Conservation (phyloP, 768 basidiomycete species). For the Mycena kentingensis region DNA sequence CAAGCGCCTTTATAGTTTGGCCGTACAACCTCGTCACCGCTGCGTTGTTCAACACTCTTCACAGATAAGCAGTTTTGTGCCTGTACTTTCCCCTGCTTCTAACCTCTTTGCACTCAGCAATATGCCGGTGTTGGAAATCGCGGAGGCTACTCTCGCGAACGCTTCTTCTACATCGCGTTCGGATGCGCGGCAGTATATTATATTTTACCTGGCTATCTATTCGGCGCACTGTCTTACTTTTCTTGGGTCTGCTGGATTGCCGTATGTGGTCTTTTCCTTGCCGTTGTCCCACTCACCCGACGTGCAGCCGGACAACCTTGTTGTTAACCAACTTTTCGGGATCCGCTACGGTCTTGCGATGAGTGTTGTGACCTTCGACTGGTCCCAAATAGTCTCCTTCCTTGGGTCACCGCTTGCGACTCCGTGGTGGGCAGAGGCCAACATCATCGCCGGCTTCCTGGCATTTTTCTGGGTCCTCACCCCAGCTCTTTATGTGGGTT, state of each 20-base stretch:
- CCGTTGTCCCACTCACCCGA: conserved; percentile 49
- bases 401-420: conserved; percentile 42
- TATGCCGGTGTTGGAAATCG: conserved; percentile 67
- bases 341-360: conserved; percentile 37
- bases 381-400: conserved; percentile 41
- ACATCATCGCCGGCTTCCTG: conserved; percentile 38
- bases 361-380: conserved; percentile 41
- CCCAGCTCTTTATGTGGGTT: conserved; percentile 20
- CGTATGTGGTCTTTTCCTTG: background rate
- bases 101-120: no score
- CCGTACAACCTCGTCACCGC: conserved; percentile 68
- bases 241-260: conserved; percentile 49
- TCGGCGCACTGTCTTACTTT: conserved; percentile 37
- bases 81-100: no score
- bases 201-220: conserved; percentile 40
- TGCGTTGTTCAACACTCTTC: conserved; percentile 79
- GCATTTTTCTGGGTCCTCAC: conserved; percentile 45
- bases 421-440: conserved; percentile 39
- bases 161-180: conserved; percentile 67
- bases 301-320: conserved; percentile 37
- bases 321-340: conserved; percentile 37
- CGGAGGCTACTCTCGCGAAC: conserved; percentile 70
- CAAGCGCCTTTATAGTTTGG: conserved; percentile 34
- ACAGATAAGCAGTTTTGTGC: no score
- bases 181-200: conserved; percentile 38